Conservation (phyloP, 2,329 filamentous ascomycete genomes). For the Trichoderma sp. region DNA sequence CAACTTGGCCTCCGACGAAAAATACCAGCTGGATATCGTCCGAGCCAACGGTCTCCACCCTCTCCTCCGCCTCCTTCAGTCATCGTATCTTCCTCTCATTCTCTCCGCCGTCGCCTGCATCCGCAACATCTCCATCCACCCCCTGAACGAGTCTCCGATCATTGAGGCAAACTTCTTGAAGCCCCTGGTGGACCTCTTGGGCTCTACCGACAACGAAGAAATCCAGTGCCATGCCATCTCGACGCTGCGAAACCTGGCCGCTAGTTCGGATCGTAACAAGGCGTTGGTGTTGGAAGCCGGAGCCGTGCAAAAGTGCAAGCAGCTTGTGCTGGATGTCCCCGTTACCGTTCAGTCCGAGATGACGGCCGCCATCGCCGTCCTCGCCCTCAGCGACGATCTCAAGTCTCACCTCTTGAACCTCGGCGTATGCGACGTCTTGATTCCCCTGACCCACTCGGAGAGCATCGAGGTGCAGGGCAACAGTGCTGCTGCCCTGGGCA, state of each 20-base stretch:
- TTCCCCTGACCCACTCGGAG: slow-evolving; percentile 88
- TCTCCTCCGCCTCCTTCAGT: slow-evolving; percentile 85
- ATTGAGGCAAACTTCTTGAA: slow-evolving; percentile 96
- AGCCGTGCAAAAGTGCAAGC: slow-evolving; percentile 97
- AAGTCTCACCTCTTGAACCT: slow-evolving; percentile 88
- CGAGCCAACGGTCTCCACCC: slow-evolving; percentile 80
- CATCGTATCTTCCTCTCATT: slow-evolving; percentile 91
- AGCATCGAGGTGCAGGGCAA: slow-evolving; percentile 99
- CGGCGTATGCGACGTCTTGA: slow-evolving; percentile 93
- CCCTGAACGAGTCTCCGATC: slow-evolving; percentile 94
- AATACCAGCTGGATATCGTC: slow-evolving; percentile 97
- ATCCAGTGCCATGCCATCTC: slow-evolving; percentile 99
- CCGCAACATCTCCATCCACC: slow-evolving; percentile 97
- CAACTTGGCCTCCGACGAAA: slow-evolving; percentile 95
- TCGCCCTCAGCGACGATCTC: slow-evolving; percentile 91
- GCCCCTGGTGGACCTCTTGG: slow-evolving; percentile 87
- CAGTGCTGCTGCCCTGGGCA: slow-evolving; percentile 91
- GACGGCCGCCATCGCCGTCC: slow-evolving; percentile 97
- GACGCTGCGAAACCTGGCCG: slow-evolving; percentile 89
- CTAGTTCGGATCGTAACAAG: slow-evolving; percentile 97
- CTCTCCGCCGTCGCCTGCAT: slow-evolving; percentile 97
- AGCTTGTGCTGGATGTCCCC: slow-evolving; percentile 88
- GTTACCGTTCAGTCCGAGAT: slow-evolving; percentile 97
- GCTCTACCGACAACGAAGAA: slow-evolving; percentile 95
- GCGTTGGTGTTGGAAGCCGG: slow-evolving; percentile 94